These are phyloP conservation scores for Fusarium heterosporum DNA, from an alignment of 2,329 filamentous ascomycete genomes.

Conservation along the genomic window DNA sequence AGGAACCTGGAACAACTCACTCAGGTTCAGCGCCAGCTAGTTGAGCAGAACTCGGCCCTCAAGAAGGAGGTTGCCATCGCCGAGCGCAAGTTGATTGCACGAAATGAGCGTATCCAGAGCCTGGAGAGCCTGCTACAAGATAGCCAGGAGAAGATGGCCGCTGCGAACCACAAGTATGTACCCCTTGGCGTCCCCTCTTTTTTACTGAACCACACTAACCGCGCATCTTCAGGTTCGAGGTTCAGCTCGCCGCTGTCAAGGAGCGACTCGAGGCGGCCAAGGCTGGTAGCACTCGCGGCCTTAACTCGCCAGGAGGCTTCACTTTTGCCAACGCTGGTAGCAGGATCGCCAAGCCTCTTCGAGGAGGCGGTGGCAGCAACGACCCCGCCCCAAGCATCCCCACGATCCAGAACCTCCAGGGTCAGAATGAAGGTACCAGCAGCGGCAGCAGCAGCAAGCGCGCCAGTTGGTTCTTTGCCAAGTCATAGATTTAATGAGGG, in stretches of 20 bases:
- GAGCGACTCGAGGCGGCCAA: conserved; percentile 97
- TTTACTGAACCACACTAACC: conserved; percentile 45
- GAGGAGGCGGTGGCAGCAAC: conserved; percentile 68
- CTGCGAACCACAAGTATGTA: conserved; percentile 94
- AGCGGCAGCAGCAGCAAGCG: conserved; percentile 68
- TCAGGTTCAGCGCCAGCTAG: conserved; percentile 95
- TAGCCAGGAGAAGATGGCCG: conserved; percentile 97
- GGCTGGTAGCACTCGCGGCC: conserved; percentile 86
- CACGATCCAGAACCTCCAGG: conserved; percentile 66
- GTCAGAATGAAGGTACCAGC: conserved; percentile 32
- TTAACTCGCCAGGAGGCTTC: conserved; percentile 77
- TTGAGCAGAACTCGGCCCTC: conserved; percentile 95
- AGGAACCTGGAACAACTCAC: conserved; percentile 98
- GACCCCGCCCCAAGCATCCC: conserved; percentile 60
- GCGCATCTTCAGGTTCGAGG: conserved; percentile 79
- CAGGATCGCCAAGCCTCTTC: conserved; percentile 76
- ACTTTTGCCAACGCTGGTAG: conserved; percentile 74
- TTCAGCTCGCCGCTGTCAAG: conserved; percentile 96
- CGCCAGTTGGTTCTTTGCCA: conserved; percentile 80
- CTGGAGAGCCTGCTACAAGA: conserved; percentile 93
- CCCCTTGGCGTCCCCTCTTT: not conserved
- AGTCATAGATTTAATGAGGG: conserved; percentile 56
- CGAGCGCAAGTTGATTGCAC: conserved; percentile 93
- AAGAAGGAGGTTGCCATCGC: conserved; percentile 99
- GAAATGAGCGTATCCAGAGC: conserved; percentile 96